These are phyloP conservation scores for Tetrahymena borealis DNA, from an alignment of 73 alveolate genomes.

Conservation along the genomic window DNA sequence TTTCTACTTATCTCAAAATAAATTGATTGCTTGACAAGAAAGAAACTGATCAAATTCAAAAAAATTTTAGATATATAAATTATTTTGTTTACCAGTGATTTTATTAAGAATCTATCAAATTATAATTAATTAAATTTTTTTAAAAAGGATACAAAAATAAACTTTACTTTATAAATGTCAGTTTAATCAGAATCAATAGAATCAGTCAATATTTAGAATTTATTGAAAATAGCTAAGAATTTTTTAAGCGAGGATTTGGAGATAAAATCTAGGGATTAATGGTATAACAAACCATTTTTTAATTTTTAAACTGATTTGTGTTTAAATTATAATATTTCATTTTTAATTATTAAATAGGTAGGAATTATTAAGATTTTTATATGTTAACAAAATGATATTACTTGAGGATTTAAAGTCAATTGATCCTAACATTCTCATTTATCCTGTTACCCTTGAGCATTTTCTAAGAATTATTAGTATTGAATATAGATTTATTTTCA, in stretches of 20 bases:
- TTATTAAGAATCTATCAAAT: no score
- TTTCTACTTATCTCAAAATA: no score
- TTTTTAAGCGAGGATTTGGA: not conserved
- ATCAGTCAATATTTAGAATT: not conserved
- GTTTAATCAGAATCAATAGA: not conserved
- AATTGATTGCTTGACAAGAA: no score
- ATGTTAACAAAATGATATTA: not conserved
- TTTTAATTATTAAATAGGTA: not conserved
- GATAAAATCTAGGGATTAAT: not conserved
- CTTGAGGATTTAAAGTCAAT: not conserved
- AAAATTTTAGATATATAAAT: no score
- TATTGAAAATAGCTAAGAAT: not conserved
- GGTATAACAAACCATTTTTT: not conserved
- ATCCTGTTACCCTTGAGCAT: not conserved
- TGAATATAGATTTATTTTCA: not conserved
- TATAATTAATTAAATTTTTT: no score
- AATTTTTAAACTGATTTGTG: no score
- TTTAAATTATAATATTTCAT: not conserved
- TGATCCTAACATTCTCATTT: not conserved
- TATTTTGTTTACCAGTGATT: no score
- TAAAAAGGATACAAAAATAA: no score
- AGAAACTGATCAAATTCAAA: no score
- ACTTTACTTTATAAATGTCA: not conserved
- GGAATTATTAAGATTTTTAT: not conserved
- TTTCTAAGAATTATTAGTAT: not conserved